Evolutionary conservation across 75 land plant genomes (phyloP), one percentile per base, ranked within the genome.

Genomic region (Pinus taeda): DNA sequence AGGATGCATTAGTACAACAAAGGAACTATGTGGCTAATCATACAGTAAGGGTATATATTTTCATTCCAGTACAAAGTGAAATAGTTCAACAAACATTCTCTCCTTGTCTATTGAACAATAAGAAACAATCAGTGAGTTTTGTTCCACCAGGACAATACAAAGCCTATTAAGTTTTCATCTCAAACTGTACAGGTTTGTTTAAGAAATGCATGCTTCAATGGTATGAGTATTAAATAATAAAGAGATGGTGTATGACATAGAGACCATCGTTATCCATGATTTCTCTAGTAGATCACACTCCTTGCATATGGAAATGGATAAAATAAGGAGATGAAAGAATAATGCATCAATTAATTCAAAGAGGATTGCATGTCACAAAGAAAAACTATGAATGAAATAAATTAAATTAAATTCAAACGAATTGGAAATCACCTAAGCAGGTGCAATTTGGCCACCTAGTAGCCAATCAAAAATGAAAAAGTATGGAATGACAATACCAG

Each of bases 11-110:
- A 26, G 26, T 26, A 26, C 26, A 26, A 26, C 26, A 0, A 26
- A 26, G 26, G 26, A 26, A 26, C 26, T 26, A 0, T 26, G 0
- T 26, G 26, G 26, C 26, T 26, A 26, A 26, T 26, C 0, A 0
- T 26, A 0, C 26, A 26, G 0, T 26, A 26, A 26, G 26, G 26
- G 26, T 26, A 26, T 0, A 26, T 26, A 0, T 26, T 60, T 96
- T 97, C 99, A 96, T 96, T 75, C 99, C 99, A 56, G 97, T 92
- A 80, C 99, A 96, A 21, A 96, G 77, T 67, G 93, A 92, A 0
- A 96, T 87, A 37, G 99, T 96, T 70, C 86, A 79, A 69, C 95
- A 80, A 21, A 83, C 89, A 74, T 88, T 84, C 79, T 92, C 91
- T 65, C 90, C 90, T 85, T 88, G 90, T 83, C 98, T 95, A 86